Conservation (phyloP, 257 asterid species). For the Salvia hispanica region DNA sequence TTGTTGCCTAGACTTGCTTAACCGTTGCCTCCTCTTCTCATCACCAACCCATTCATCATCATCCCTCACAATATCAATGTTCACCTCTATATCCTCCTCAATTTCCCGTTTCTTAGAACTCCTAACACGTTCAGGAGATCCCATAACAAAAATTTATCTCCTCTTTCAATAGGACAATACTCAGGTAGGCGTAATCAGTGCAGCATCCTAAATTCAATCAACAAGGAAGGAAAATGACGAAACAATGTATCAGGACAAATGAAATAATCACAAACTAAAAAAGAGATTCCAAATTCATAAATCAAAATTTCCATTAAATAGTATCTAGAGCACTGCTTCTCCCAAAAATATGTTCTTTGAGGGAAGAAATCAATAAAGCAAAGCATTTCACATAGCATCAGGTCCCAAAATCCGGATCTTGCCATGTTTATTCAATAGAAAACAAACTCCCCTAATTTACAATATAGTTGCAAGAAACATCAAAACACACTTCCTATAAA, state of each 20-base stretch:
- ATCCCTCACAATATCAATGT: conserved; percentile 64
- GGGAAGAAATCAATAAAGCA: neutral
- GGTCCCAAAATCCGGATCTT: conserved; percentile 1
- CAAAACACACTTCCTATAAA: neutral
- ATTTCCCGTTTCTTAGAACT: conserved; percentile 49
- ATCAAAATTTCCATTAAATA: neutral
- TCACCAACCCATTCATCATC: conserved; percentile 66
- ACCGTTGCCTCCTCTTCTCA: conserved; percentile 52
- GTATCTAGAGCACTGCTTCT: neutral
- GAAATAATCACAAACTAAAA: conserved; percentile 2
- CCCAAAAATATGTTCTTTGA: neutral
- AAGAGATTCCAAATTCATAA: neutral
- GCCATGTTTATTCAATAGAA: neutral
- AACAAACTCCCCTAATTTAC: neutral
- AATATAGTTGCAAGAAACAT: neutral
- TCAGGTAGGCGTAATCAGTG: conserved; percentile 20
- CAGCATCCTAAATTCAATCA: conserved; percentile 32
- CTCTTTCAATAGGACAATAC: conserved; percentile 26
- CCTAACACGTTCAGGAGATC: conserved; percentile 65
- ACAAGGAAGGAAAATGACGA: neutral
- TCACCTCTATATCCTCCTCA: conserved; percentile 66
- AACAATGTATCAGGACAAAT: conserved; percentile 12
- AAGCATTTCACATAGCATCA: neutral
- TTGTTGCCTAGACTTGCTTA: conserved; percentile 59
- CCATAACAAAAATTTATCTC: conserved; percentile 51